Percentiles rank a stretch among this genome's conserved stretches.
Evolutionary conservation across 768 basidiomycete species (phyloP).

Genomic region (Tylopilus cervinicoccineus): DNA sequence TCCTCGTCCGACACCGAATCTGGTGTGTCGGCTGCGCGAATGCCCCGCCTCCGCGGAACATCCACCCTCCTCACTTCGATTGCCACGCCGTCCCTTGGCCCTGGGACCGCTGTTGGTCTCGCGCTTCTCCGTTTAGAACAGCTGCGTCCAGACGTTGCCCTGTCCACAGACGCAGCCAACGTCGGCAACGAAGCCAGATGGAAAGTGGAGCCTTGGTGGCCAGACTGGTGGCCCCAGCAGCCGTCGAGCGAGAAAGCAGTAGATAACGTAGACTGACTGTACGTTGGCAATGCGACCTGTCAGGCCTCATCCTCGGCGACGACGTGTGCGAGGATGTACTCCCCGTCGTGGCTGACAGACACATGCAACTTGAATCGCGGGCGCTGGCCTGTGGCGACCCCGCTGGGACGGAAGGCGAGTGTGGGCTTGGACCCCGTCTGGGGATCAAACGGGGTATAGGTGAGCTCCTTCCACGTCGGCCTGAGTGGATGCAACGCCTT

Average conservation of each 20-base stretch:
- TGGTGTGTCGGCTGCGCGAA: conserved; percentile 31
- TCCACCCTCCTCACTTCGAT: conserved; percentile 69
- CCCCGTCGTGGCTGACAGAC: conserved; percentile 81
- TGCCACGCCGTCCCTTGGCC: conserved; percentile 23
- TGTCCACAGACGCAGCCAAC: conserved; percentile 12
- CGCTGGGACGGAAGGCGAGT: conserved; percentile 28
- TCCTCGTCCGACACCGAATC: conserved; percentile 6
- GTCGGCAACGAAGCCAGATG: conserved; percentile 22
- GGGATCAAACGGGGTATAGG: conserved; percentile 38
- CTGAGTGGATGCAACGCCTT: conserved; percentile 73
- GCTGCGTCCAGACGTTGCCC: conserved; percentile 24
- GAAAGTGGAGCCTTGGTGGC: conserved; percentile 65
- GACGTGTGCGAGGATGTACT: conserved; percentile 69
- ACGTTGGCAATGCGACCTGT: neutral
- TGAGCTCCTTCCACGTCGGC: conserved; percentile 75
- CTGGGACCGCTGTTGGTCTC: conserved; percentile 54
- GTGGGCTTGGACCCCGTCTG: conserved; percentile 39
- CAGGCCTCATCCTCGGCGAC: conserved; percentile 50
- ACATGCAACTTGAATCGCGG: conserved; percentile 53
- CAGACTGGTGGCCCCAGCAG: conserved; percentile 55
- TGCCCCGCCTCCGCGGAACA: conserved; percentile 61
- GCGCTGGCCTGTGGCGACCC: neutral
- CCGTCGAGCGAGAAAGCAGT: conserved; percentile 14
- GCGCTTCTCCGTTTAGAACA: conserved; percentile 82
- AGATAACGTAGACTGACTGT: conserved; percentile 21